These are phyloP conservation scores for Stephanodiscus minutulus DNA, from an alignment of 108 stramenopile genomes.

Conservation along the genomic window DNA sequence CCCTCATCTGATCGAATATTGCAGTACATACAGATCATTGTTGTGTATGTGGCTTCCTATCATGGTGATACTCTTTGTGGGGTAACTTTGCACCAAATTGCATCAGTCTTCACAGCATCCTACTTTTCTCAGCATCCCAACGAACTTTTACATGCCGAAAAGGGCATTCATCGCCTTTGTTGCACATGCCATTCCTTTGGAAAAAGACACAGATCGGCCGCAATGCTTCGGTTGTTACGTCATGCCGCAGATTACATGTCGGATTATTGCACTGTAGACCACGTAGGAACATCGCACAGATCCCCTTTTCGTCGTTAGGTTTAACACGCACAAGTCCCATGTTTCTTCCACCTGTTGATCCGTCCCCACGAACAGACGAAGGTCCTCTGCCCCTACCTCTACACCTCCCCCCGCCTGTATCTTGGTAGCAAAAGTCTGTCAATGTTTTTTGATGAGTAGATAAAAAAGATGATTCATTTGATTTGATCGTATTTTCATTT, in stretches of 20 bases:
- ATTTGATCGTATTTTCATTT: neutral
- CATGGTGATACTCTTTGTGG: too few species aligned
- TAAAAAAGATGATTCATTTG: neutral
- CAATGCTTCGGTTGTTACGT: constrained; percentile 69
- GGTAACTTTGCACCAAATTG: constrained; percentile 46
- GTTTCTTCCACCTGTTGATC: constrained; percentile 18
- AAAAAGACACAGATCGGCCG: constrained; percentile 82
- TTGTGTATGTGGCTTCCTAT: too few species aligned
- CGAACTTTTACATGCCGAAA: constrained; percentile 81
- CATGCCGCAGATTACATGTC: constrained; percentile 71
- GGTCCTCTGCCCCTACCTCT: constrained; percentile 12
- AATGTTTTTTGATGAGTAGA: constrained; percentile 36
- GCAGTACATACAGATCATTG: neutral
- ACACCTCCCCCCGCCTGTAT: constrained; percentile 47
- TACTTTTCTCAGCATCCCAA: constrained; percentile 48
- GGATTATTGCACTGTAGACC: constrained; percentile 71
- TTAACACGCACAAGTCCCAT: constrained; percentile 73
- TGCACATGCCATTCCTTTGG: constrained; percentile 75
- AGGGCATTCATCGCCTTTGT: constrained; percentile 66
- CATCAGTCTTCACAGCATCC: constrained; percentile 67
- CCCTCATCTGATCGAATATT: neutral
- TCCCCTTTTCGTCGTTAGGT: constrained; percentile 45
- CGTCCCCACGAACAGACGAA: neutral
- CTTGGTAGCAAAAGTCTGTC: constrained; percentile 64
- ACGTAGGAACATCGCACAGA: constrained; percentile 64